A percentile compares a stretch with the other conserved stretches of the same genome.
These are phyloP conservation scores for Fusarium metavorans DNA, from an alignment of 2,329 filamentous ascomycete genomes.

Conservation along the genomic window DNA sequence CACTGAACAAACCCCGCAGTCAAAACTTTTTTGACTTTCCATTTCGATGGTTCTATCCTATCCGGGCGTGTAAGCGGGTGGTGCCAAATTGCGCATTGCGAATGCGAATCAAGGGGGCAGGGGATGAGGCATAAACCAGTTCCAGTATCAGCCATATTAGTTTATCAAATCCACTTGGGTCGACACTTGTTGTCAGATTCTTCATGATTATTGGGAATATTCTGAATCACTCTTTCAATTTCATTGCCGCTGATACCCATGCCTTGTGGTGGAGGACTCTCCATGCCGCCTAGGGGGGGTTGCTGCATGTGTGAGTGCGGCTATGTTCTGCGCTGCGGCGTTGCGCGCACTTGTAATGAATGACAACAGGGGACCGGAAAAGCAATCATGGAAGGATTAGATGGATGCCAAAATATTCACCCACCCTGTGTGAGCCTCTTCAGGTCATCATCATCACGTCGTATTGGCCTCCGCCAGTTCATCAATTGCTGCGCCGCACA, in stretches of 20 bases:
- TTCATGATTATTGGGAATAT: conserved; percentile 32
- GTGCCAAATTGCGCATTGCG: conserved; percentile 9
- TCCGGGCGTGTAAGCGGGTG: conserved; percentile 5
- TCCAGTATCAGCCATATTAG: conserved; percentile 29
- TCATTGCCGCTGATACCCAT: conserved; percentile 6
- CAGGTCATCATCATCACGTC: background rate
- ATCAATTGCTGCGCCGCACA: conserved; percentile 9
- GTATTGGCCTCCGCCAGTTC: conserved; percentile 5
- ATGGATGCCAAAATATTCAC: conserved; percentile 8
- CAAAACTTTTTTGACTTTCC: conserved; percentile 21
- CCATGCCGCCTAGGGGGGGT: background rate
- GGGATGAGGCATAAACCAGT: conserved; percentile 30
- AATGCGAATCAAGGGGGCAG: background rate
- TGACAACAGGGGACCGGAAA: background rate
- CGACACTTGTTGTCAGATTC: background rate
- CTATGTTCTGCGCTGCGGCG: conserved; percentile 5
- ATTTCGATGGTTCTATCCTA: background rate
- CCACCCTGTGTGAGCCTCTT: conserved; percentile 24
- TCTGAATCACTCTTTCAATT: background rate
- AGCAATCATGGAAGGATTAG: background rate
- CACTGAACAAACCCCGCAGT: conserved; percentile 40
- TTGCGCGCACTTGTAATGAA: background rate
- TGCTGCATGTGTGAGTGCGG: conserved; percentile 9
- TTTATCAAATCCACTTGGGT: conserved; percentile 26
- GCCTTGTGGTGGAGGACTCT: conserved; percentile 13